Evolutionary conservation across 1,284 basidiomycete species (phyloP).

Genomic region (Ganoderma resinaceum): DNA sequence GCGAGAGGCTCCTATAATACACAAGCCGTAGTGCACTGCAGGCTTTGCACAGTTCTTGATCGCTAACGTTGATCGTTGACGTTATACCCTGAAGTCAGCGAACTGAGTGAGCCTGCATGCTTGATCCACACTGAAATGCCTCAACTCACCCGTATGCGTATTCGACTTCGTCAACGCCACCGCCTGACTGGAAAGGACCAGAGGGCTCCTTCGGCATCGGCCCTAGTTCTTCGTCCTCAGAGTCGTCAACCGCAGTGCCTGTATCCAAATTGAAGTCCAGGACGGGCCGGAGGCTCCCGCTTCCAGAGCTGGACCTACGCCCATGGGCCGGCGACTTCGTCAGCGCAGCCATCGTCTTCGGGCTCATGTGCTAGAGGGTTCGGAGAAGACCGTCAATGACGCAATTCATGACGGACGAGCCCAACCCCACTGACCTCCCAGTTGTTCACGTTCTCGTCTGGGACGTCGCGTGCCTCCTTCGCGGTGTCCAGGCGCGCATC

Average conservation of each 20-base stretch:
- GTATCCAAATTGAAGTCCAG: conserved; percentile 82
- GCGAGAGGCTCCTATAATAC: background rate
- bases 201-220: conserved; percentile 79
- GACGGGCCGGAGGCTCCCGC: conserved; percentile 82
- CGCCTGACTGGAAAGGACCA: conserved; percentile 76
- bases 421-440: conserved; percentile 79
- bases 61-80: background rate
- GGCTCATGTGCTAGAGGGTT: conserved; percentile 83
- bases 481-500: conserved; percentile 71
- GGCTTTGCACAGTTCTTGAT: background rate
- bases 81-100: background rate
- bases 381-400: background rate
- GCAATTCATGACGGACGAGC: conserved; percentile 12
- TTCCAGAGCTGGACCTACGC: conserved; percentile 81
- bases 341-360: conserved; percentile 89
- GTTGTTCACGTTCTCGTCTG: conserved; percentile 86
- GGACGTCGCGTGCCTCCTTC: conserved; percentile 65
- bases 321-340: conserved; percentile 86
- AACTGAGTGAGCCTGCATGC: background rate
- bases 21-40: background rate
- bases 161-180: conserved; percentile 87
- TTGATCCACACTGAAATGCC: no score
- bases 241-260: conserved; percentile 68
- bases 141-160: conserved; percentile 80
- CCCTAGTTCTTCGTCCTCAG: conserved; percentile 64